Percentiles rank a stretch among this genome's conserved stretches.
These are phyloP conservation scores for Syzygium jambos DNA, from an alignment of 345 rosid genomes.

Conservation along the genomic window DNA sequence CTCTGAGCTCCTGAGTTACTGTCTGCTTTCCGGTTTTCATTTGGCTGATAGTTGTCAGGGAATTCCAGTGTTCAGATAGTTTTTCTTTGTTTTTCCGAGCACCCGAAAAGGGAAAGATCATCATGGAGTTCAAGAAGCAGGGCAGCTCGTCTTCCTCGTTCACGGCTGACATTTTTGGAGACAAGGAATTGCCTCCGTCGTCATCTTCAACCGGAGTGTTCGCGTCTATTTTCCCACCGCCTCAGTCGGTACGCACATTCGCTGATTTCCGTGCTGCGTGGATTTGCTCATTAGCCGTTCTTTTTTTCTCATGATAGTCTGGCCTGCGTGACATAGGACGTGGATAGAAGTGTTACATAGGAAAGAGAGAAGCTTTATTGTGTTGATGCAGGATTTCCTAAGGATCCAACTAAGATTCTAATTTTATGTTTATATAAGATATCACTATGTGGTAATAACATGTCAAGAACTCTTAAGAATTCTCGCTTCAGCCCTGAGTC, in stretches of 20 bases:
- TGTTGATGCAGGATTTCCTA: not conserved
- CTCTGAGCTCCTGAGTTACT: not conserved
- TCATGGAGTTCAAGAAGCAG: constrained; percentile 49
- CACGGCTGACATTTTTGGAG: constrained; percentile 58
- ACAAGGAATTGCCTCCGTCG: constrained; percentile 36
- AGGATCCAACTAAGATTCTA: not conserved
- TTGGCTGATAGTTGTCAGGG: not conserved
- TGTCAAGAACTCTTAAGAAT: not conserved
- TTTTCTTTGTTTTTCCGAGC: not conserved
- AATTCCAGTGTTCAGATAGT: not conserved
- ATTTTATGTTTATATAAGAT: not conserved
- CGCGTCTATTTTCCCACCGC: constrained; percentile 57
- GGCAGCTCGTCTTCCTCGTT: constrained; percentile 36
- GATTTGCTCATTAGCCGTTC: not conserved
- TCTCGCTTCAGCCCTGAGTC: not conserved
- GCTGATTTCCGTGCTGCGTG: not conserved
- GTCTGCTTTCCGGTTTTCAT: not conserved
- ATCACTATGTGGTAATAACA: not conserved
- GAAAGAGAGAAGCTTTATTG: not conserved
- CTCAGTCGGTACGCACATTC: constrained; percentile 29
- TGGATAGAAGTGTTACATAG: not conserved
- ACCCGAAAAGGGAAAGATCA: not conserved
- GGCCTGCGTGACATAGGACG: not conserved
- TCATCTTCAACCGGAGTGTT: constrained; percentile 42
- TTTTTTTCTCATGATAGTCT: not conserved